Evolutionary conservation across 306 rosid species (phyloP).

Genomic region (Lathyrus sativus): DNA sequence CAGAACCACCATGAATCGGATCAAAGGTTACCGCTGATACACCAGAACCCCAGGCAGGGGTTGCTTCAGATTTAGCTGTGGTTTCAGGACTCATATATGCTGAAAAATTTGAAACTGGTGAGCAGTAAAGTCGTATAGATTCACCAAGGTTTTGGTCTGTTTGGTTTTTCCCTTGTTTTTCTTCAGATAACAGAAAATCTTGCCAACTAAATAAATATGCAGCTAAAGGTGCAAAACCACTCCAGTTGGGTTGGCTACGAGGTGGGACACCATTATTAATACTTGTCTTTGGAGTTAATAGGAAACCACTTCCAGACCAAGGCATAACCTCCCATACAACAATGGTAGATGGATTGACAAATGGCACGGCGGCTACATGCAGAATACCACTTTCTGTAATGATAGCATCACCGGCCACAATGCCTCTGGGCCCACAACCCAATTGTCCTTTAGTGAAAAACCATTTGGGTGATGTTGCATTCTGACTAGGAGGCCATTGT

Average conservation of each 20-base stretch:
- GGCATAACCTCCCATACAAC: constrained; percentile 99
- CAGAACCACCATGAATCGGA: constrained; percentile 93
- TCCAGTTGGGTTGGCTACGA: constrained; percentile 75
- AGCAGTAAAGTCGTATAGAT: constrained; percentile 76
- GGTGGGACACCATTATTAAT: constrained; percentile 68
- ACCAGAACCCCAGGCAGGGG: constrained; percentile 98
- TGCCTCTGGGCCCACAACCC: constrained; percentile 97
- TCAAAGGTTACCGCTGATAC: constrained; percentile 96
- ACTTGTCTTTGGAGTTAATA: constrained; percentile 72
- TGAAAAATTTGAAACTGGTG: constrained; percentile 98
- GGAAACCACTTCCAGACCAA: constrained; percentile 93
- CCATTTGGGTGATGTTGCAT: constrained; percentile 72
- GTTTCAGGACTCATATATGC: constrained; percentile 96
- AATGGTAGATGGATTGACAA: constrained; percentile 88
- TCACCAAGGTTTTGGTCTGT: constrained; percentile 62
- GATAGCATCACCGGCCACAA: constrained; percentile 96
- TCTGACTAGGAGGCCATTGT: constrained; percentile 86
- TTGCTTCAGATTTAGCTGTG: constrained; percentile 86
- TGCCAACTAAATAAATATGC: constrained; percentile 96
- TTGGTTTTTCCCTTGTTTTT: constrained; percentile 70
- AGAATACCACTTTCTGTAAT: constrained; percentile 91
- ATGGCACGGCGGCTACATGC: constrained; percentile 98
- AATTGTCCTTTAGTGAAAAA: constrained; percentile 83
- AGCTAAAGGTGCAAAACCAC: constrained; percentile 87
- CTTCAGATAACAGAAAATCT: constrained; percentile 73